A percentile compares a stretch with the other conserved stretches of the same genome.
Evolutionary conservation across 257 asterid genomes (phyloP).

Genomic region (Salvia hispanica): DNA sequence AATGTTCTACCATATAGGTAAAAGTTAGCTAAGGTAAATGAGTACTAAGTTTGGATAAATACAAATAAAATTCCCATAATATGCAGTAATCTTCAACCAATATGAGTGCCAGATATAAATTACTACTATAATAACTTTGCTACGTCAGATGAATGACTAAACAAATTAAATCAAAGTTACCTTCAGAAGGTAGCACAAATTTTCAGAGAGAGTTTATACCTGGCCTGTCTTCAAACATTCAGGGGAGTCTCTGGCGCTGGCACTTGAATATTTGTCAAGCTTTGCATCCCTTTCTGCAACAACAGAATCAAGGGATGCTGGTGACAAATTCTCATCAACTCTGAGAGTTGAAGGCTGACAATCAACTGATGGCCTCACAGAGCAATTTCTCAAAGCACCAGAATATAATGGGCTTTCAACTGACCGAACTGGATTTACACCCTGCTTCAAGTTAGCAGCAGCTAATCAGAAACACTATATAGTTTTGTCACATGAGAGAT

Average conservation of each 20-base stretch:
- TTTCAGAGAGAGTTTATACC: conserved; percentile 37
- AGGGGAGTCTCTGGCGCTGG: conserved; percentile 52
- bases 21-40: too few species aligned
- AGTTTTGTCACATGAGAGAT: conserved; percentile 21
- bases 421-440: conserved; percentile 52
- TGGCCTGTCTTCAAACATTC: conserved; percentile 57
- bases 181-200: background rate
- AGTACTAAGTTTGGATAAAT: conserved; percentile 8
- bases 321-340: conserved; percentile 60
- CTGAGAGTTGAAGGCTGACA: conserved; percentile 65
- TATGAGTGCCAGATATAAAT: background rate
- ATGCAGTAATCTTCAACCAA: conserved; percentile 7
- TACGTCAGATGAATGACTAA: conserved; percentile 13
- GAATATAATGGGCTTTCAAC: conserved; percentile 62
- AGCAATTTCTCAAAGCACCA: conserved; percentile 52
- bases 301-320: conserved; percentile 69
- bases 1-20: conserved; percentile 9
- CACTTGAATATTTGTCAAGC: conserved; percentile 52
- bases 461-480: conserved; percentile 23
- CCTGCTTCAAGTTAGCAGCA: conserved; percentile 46
- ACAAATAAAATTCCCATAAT: background rate
- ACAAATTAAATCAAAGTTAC: conserved; percentile 17
- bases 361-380: conserved; percentile 54
- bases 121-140: conserved; percentile 3
- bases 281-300: conserved; percentile 61